Evolutionary conservation across 805 yeast genomes (phyloP), one percentile per base, ranked within the genome.

Genomic region (Hagleromyces aurorensis): DNA sequence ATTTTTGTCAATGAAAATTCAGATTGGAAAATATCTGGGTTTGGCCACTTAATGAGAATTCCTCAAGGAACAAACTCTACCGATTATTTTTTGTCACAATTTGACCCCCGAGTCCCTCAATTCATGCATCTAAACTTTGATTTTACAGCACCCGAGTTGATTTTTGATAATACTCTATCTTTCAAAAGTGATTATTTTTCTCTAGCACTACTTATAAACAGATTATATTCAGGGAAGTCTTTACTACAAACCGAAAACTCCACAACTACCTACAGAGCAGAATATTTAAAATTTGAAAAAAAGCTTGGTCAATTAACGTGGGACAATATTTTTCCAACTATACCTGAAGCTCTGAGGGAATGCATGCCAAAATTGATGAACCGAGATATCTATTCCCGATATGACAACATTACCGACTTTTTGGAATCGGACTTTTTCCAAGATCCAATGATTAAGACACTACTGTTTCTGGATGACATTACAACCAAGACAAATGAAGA

Each of bases 21-120:
- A 4, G 97, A 91, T 57, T 91, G 98, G 97, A 91, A 89, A 53
- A 52, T 91, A 2, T 70, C 81, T 5, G 96, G 96, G 0, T 67
- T 91, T 36, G 77, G 65, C 0, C 64, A 70, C 29, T 58, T 71
- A 28, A 38, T 52, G 4, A 61, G 60, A 29, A 39, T 70, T 60
- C 47, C 69, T 60, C 52, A 70, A 63, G 48, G 82, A 62, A 42
- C 55, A 24, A 70, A 68, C 10, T 46, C 72, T 8, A 67, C 66
- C 4, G 84, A 76, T 33, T 81, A 65, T 50, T 75, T 67, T 41
- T 61, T 83, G 25, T 82, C 83, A 46, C 80, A 78, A 27, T 68
- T 72, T 38, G 86, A 85, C 41, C 77, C 86, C 5, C 61, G 91
- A 27, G 67, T 84, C 30, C 95, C 96, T 2, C 36, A 55, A 0